phyloP scores from a whole-genome alignment of 2,329 filamentous ascomycete species.

The Delphinella strobiligena region DNA sequence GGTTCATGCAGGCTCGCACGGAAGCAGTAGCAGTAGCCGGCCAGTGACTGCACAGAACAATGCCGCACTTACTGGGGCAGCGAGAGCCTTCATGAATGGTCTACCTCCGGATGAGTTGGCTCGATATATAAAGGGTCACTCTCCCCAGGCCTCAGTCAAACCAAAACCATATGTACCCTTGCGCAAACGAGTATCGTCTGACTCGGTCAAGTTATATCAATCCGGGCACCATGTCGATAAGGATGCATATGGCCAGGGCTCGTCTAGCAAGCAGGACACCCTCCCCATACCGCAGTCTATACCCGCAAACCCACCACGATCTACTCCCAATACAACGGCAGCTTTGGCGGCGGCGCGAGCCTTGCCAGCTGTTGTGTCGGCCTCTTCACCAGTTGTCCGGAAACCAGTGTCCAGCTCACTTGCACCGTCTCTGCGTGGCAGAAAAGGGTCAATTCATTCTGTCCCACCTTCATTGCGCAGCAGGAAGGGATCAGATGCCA shows the following conservation, averaged over 20 bases:
- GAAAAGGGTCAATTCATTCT: too few species aligned
- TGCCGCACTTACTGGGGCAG: slow-evolving; percentile 38
- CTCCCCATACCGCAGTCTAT: slow-evolving; percentile 1
- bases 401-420: too few species aligned
- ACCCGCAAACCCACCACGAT: slow-evolving; percentile 6
- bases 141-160: not conserved
- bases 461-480: not conserved
- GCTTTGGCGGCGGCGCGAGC: slow-evolving; percentile 16
- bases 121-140: slow-evolving; percentile 4
- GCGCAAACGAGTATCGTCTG: not conserved
- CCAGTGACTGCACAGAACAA: slow-evolving; percentile 13
- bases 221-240: too few species aligned
- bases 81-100: slow-evolving; percentile 35
- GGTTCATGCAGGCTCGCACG: slow-evolving; percentile 3
- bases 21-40: slow-evolving; percentile 11
- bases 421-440: too few species aligned
- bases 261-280: not conserved
- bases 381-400: too few species aligned
- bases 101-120: slow-evolving; percentile 10
- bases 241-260: not conserved
- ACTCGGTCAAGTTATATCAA: not conserved
- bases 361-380: slow-evolving; percentile 8
- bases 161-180: not conserved
- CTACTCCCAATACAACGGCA: slow-evolving; percentile 18
- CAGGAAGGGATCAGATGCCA: not conserved